Conservation (phyloP, 306 rosid genomes). For the Ceratonia siliqua region DNA sequence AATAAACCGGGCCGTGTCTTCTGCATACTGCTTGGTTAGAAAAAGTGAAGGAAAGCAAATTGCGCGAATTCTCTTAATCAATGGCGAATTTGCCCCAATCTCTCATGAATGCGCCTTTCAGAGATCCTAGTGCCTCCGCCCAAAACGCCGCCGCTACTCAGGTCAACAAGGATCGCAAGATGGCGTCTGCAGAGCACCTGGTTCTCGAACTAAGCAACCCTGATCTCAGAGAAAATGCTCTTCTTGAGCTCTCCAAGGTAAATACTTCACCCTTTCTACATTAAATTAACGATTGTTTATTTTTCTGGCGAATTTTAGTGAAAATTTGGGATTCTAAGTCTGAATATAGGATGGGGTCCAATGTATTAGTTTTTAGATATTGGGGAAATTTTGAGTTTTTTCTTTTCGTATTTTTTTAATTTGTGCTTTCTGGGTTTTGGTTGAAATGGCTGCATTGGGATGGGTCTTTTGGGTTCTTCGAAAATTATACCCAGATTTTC, state of each 20-base stretch:
- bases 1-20: background rate
- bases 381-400: background rate
- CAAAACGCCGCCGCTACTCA: constrained; percentile 36
- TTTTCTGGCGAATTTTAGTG: background rate
- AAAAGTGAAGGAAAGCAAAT: background rate
- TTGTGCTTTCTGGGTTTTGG: background rate
- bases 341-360: background rate
- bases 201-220: constrained; percentile 52
- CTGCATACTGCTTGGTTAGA: background rate
- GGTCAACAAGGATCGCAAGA: constrained; percentile 51
- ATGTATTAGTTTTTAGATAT: background rate
- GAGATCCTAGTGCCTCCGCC: constrained; percentile 43
- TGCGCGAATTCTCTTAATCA: background rate
- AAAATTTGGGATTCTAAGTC: background rate
- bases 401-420: background rate
- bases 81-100: constrained; percentile 35
- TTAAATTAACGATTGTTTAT: constrained; percentile 10
- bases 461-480: background rate
- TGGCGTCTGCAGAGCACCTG: constrained; percentile 72
- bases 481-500: background rate
- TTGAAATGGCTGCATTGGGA: background rate
- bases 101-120: constrained; percentile 51
- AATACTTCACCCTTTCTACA: background rate
- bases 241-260: constrained; percentile 53
- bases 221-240: constrained; percentile 55